Base-by-base conservation (phyloP, 352 stramenopile species). In the Phytopythium helicoides region DNA sequence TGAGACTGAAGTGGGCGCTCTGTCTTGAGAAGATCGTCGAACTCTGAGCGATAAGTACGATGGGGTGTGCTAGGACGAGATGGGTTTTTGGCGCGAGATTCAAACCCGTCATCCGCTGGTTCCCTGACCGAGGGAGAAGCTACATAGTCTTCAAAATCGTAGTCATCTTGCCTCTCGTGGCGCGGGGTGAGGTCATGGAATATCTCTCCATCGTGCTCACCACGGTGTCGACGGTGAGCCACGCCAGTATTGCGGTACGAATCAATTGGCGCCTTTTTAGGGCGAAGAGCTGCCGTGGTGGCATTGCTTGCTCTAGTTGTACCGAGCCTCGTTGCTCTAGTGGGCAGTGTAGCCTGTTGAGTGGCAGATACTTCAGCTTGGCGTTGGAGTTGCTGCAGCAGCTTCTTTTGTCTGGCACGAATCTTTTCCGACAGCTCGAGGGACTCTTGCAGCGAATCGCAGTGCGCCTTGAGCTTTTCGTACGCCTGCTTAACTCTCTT, bases 391-490 rank as follows among this genome's bases (percentile, higher is more conserved):
- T 93, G 74, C 21, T 88, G 74, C 4, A 94, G 51, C 16, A 92
- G 47, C 47, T 83, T 87, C 65, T 94, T 94, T 51, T 94, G 82
- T 0, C 79, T 60, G 8, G 81, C 48, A 35, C 85, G 68, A 55
- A 93, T 92, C 33, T 74, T 86, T 51, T 94, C 82, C 0, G 82
- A 93, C 33, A 94, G 61, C 15, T 92, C 76, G 7, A 94, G 61
- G 8, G 81, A 92, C 37, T 94, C 67, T 42, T 92, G 80, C 22
- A 94, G 60, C 22, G 76, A 87, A 22, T 81, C 75, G 31, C 82
- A 94, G 37, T 92, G 85, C 2, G 53, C 56, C 41, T 89, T 85
- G 31, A 92, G 75, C 49, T 88, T 82, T 22, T 86, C 68, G 54
- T 87, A 86, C 1, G 77, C 71, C 12, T 78, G 71, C 22, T 74